Percentiles rank a stretch among this genome's conserved stretches.
Conservation (phyloP, 148 eudicot genomes). For the Rhododendron vialii region DNA sequence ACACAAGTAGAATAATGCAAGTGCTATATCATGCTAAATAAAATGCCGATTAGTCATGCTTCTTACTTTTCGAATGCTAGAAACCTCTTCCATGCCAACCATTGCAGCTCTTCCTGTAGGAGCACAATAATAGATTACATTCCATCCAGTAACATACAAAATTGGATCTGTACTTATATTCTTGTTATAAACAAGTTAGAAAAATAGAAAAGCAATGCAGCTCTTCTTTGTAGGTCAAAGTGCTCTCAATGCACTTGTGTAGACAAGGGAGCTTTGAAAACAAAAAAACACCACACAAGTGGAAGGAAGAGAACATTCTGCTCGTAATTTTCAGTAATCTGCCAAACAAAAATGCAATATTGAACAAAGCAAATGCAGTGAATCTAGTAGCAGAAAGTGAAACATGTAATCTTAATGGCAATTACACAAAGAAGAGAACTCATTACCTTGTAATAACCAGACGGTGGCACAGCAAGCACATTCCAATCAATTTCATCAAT, state of each 20-base stretch:
- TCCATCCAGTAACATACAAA: not conserved
- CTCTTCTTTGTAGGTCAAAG: not conserved
- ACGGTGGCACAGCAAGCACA: slow-evolving; percentile 89
- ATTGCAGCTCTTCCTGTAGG: slow-evolving; percentile 86
- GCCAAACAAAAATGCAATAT: not conserved
- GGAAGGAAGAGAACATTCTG: not conserved
- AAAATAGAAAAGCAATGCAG: not conserved
- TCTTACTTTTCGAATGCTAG: slow-evolving; percentile 86
- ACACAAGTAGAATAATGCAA: slow-evolving; percentile 5
- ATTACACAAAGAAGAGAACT: not conserved
- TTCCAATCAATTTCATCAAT: slow-evolving; percentile 98
- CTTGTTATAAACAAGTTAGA: not conserved
- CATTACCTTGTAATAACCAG: slow-evolving; percentile 78
- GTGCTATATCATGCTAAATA: not conserved
- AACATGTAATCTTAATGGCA: not conserved
- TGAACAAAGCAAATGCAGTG: not conserved
- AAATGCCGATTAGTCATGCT: slow-evolving; percentile 6
- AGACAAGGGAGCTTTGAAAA: slow-evolving; percentile 1
- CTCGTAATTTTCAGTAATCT: not conserved
- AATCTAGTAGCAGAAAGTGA: not conserved
- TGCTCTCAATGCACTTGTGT: not conserved
- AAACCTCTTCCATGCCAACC: slow-evolving; percentile 92
- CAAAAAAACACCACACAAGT: not conserved
- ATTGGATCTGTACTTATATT: not conserved
- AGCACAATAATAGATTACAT: slow-evolving; percentile 12